A percentile compares a stretch with the other conserved stretches of the same genome.
These are phyloP conservation scores for Hypoxylon rickii DNA, from an alignment of 495 filamentous ascomycete species.

Conservation along the genomic window DNA sequence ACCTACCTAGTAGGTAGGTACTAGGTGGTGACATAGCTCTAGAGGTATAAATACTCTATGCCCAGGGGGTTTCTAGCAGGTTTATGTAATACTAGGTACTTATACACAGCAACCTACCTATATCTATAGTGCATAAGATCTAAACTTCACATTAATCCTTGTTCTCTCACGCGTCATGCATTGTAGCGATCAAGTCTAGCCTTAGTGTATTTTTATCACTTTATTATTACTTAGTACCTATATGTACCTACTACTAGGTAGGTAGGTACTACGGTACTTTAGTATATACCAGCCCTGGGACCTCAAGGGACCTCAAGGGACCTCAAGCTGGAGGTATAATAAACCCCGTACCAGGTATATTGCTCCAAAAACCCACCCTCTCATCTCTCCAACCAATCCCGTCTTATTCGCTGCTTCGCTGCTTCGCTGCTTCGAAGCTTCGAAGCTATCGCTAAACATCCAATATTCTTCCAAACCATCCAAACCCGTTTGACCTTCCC, in stretches of 20 bases:
- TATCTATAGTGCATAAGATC: no score
- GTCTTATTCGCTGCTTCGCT: slow-evolving; percentile 13
- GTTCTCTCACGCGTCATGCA: slow-evolving; percentile 33
- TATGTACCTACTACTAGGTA: slow-evolving; percentile 2
- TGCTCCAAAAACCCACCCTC: not conserved
- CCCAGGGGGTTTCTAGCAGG: no score
- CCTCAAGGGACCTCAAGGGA: no score
- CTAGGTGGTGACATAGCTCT: no score
- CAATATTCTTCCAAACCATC: no score
- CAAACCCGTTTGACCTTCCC: no score
- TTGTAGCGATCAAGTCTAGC: slow-evolving; percentile 7
- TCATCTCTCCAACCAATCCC: slow-evolving; percentile 14
- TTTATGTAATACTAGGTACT: no score
- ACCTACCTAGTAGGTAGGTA: not conserved
- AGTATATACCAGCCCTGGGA: slow-evolving; percentile 3
- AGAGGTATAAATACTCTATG: no score
- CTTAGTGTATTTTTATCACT: no score
- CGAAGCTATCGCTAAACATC: not conserved
- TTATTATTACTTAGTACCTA: not conserved
- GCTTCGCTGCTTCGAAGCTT: not conserved
- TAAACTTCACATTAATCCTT: not conserved
- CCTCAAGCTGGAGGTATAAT: no score
- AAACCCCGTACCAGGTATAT: no score
- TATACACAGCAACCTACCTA: not conserved
- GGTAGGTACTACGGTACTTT: slow-evolving; percentile 1